Evolutionary conservation across 2,329 filamentous ascomycete species (phyloP), one percentile per base, ranked within the genome.

Genomic region (Orbilia javanica): DNA sequence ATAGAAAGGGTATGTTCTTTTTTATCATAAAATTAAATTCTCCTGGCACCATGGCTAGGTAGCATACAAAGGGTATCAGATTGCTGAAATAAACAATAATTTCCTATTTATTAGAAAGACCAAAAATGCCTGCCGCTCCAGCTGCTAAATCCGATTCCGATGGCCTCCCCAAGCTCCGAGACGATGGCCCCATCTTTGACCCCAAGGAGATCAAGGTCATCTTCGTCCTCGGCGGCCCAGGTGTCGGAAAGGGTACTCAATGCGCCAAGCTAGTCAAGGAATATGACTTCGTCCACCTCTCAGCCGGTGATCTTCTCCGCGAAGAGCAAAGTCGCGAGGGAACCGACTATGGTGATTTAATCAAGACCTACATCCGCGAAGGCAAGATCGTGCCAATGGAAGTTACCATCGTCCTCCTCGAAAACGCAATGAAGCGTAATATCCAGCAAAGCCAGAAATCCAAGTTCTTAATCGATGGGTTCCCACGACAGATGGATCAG

Each of bases 401-500:
- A 85, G 94, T 98, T 63, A 99, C 96, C 4, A 92, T 99, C 76
- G 91, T 94, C 82, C 86, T 99, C 39, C 89, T 99, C 50, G 94
- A 97, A 86, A 97, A 97, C 85, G 93, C 94, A 74, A 98, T 99
- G 93, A 88, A 87, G 71, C 89, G 88, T 7, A 87, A 89, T 11
- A 89, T 97, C 65, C 83, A 79, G 81, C 80, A 66, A 82, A 76
- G 39, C 66, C 84, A 83, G 80, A 91, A 90, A 84, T 88, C 88
- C 66, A 90, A 92, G 82, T 98, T 98, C 87, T 83, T 91, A 80
- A 90, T 91, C 79, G 90, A 92, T 80, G 90, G 86, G 11, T 99
- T 98, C 87, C 96, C 96, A 34, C 90, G 96, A 82, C 97, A 99
- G 87, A 92, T 98, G 87, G 96, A 98, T 87, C 96, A 99, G 88